Evolutionary conservation across 352 stramenopile species (phyloP), one percentile per base, ranked within the genome.

Genomic region (Phytophthora multivora): DNA sequence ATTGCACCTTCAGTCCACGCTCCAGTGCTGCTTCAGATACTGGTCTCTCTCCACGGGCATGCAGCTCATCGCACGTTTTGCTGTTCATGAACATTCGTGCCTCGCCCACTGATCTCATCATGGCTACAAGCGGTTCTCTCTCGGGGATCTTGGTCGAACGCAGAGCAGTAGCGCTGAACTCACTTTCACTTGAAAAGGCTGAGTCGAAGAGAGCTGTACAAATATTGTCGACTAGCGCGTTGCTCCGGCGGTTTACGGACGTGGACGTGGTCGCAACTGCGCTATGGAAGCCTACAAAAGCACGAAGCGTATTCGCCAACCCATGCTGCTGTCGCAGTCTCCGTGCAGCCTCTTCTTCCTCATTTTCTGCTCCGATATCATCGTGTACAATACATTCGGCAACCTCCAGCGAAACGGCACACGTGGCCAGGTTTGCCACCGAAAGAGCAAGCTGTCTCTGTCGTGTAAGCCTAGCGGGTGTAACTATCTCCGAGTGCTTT

Each of bases 251-350:
- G 16, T 55, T 77, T 13, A 23, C 53, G 15, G 56, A 39, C 2
- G 60, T 58, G 0, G 78, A 69, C 0, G 67, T 77, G 4, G 71
- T 77, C 3, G 73, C 75, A 13, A 88, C 55, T 1, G 83, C 79
- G 31, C 82, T 92, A 41, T 90, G 71, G 63, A 79, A 94, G 0
- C 85, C 83, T 6, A 90, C 78, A 54, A 90, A 86, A 1, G 83
- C 80, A 16, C 85, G 83, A 16, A 94, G 66, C 0, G 83, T 85
- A 57, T 89, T 88, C 8, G 80, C 80, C 10, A 67, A 54, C 31
- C 77, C 50, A 11, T 78, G 67, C 18, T 89, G 75, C 15, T 87
- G 68, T 8, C 71, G 62, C 3, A 68, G 48, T 23, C 64, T 66
- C 18, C 65, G 64, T 11, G 35, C 46, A 31, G 69, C 47, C 13